Evolutionary conservation across 768 basidiomycete species (phyloP).

Genomic region (Termitomyces titanicus): DNA sequence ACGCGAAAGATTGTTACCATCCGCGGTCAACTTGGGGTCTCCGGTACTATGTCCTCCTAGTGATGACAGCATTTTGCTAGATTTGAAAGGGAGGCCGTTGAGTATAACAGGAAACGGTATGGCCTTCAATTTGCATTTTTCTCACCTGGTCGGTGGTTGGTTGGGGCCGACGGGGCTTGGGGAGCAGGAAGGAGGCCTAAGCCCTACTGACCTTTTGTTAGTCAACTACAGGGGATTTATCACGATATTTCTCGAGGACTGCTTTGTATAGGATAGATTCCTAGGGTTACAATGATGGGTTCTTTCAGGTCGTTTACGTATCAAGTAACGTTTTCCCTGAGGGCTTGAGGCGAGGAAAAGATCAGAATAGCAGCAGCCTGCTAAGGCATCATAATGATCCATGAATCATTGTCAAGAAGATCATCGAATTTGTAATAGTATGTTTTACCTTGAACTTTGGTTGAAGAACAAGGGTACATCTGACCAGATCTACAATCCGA

Average conservation of each 20-base stretch:
- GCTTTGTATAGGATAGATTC: constrained; percentile 9
- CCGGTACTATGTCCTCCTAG: constrained; percentile 29
- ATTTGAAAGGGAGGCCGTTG: constrained; percentile 13
- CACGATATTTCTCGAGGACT: constrained; percentile 9
- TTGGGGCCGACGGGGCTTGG: constrained; percentile 24
- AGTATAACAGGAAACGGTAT: constrained; percentile 21
- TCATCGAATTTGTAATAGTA: not conserved
- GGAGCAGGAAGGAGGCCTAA: constrained; percentile 19
- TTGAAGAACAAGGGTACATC: too few relatives aligned
- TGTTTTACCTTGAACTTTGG: not conserved
- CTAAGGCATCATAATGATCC: not conserved
- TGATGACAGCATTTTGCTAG: constrained; percentile 29
- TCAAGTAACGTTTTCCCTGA: not conserved
- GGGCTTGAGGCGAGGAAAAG: not conserved
- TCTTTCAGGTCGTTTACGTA: constrained; percentile 9
- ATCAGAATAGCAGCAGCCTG: not conserved
- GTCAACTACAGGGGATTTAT: constrained; percentile 15
- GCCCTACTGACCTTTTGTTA: constrained; percentile 12
- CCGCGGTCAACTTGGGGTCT: constrained; percentile 22
- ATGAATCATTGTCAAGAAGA: not conserved
- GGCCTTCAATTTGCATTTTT: constrained; percentile 15
- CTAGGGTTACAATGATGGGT: constrained; percentile 7
- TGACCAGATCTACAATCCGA: too few relatives aligned
- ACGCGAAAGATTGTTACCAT: constrained; percentile 18
- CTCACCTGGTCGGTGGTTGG: constrained; percentile 29